These are phyloP conservation scores for Guyanaporus albipodus DNA, from an alignment of 768 basidiomycete genomes.

Conservation along the genomic window DNA sequence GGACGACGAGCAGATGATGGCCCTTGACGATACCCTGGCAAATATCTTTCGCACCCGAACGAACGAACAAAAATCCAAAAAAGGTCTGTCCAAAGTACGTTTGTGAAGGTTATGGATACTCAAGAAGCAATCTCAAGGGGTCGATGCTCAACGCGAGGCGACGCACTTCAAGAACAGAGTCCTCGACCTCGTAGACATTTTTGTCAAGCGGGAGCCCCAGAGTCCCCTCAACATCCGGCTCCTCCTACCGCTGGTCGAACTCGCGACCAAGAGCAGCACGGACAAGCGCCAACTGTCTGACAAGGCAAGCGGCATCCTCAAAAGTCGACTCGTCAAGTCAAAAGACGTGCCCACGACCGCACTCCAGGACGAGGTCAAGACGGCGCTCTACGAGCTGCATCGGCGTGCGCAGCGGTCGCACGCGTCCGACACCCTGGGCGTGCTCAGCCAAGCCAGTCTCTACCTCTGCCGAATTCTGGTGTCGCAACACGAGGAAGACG, in stretches of 20 bases:
- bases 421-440: slow-evolving; percentile 56
- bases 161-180: slow-evolving; percentile 96
- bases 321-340: slow-evolving; percentile 65
- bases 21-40: slow-evolving; percentile 88
- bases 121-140: slow-evolving; percentile 34
- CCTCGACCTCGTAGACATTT: slow-evolving; percentile 89
- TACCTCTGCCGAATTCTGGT: slow-evolving; percentile 59
- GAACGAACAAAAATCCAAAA: slow-evolving; percentile 56
- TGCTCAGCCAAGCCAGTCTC: slow-evolving; percentile 65
- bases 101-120: background rate
- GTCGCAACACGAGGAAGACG: slow-evolving; percentile 34
- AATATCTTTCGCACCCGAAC: slow-evolving; percentile 74
- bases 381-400: slow-evolving; percentile 63
- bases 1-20: slow-evolving; percentile 99
- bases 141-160: slow-evolving; percentile 79
- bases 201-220: slow-evolving; percentile 71
- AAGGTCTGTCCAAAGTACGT: slow-evolving; percentile 51
- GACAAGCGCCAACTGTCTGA: slow-evolving; percentile 89
- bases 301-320: slow-evolving; percentile 80
- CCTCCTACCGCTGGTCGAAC: slow-evolving; percentile 72
- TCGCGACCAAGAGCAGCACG: slow-evolving; percentile 58
- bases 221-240: slow-evolving; percentile 65
- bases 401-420: slow-evolving; percentile 63
- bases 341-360: slow-evolving; percentile 56
- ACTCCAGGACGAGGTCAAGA: slow-evolving; percentile 32